Percentiles rank a stretch among this genome's conserved stretches.
Evolutionary conservation across 345 rosid genomes (phyloP).

Genomic region (Odontarrhena argentea): DNA sequence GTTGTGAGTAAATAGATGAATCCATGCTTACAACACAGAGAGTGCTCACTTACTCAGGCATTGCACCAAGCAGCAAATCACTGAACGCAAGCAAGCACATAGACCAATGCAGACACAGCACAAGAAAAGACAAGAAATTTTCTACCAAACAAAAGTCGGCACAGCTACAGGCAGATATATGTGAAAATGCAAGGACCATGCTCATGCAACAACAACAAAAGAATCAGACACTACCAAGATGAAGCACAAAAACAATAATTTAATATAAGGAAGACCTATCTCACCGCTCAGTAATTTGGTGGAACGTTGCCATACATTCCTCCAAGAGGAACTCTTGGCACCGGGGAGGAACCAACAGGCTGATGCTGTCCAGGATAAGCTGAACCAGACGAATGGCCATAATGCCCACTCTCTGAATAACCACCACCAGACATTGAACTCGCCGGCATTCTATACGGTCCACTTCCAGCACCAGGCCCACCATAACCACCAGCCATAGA

Average conservation of each 20-base stretch:
- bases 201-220: background rate
- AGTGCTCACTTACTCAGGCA: conserved; percentile 11
- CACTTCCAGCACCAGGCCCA: conserved; percentile 55
- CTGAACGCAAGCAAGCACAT: conserved; percentile 15
- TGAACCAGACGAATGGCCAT: conserved; percentile 55
- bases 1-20: background rate
- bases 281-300: conserved; percentile 63
- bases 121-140: conserved; percentile 6
- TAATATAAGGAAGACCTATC: conserved; percentile 40
- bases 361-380: conserved; percentile 70
- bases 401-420: conserved; percentile 66
- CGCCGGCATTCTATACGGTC: conserved; percentile 61
- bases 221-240: background rate
- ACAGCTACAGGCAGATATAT: conserved; percentile 5
- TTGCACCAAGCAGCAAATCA: background rate
- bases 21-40: conserved; percentile 15
- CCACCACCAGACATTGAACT: conserved; percentile 67
- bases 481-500: conserved; percentile 44
- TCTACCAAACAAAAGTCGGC: conserved; percentile 23
- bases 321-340: conserved; percentile 75
- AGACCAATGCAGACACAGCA: background rate
- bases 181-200: conserved; percentile 16
- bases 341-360: conserved; percentile 64
- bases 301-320: conserved; percentile 76
- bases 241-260: background rate